Evolutionary conservation across 495 filamentous ascomycete species (phyloP).

Genomic region (Wilcoxina mikolae): DNA sequence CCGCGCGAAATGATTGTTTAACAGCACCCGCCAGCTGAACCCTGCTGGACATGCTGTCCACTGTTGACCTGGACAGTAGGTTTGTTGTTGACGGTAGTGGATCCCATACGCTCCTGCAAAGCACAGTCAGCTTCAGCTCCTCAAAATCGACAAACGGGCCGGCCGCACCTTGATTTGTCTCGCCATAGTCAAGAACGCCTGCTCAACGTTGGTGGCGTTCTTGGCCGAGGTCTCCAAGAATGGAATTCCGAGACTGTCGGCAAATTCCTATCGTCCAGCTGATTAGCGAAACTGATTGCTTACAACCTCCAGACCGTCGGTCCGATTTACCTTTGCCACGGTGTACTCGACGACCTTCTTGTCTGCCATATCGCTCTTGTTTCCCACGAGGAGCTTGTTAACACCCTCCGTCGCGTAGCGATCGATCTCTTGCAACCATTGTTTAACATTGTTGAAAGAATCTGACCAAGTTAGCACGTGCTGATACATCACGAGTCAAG

Average conservation of each 20-base stretch:
- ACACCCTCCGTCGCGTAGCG: slow-evolving; percentile 97
- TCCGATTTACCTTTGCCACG: slow-evolving; percentile 72
- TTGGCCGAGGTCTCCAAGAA: slow-evolving; percentile 99
- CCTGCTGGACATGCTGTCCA: slow-evolving; percentile 86
- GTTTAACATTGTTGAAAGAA: slow-evolving; percentile 99
- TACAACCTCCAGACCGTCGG: background rate
- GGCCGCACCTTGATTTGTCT: slow-evolving; percentile 69
- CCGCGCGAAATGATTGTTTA: slow-evolving; percentile 38
- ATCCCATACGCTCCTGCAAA: slow-evolving; percentile 79
- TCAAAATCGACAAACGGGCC: background rate
- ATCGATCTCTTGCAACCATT: slow-evolving; percentile 99
- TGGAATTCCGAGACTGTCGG: slow-evolving; percentile 94
- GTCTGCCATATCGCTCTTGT: slow-evolving; percentile 99
- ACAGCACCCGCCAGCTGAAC: slow-evolving; percentile 84
- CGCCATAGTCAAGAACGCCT: slow-evolving; percentile 99
- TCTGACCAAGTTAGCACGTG: slow-evolving; percentile 33
- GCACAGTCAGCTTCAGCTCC: slow-evolving; percentile 9
- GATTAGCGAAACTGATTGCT: slow-evolving; percentile 14
- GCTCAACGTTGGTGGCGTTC: slow-evolving; percentile 98
- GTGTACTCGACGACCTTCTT: slow-evolving; percentile 99
- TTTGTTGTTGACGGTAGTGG: slow-evolving; percentile 89
- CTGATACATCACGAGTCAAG: background rate
- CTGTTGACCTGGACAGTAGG: slow-evolving; percentile 87
- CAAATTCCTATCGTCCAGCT: slow-evolving; percentile 60
- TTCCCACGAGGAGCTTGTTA: slow-evolving; percentile 96